Base-by-base conservation (phyloP, 2,329 filamentous ascomycete species). In the Knufia petricola region DNA sequence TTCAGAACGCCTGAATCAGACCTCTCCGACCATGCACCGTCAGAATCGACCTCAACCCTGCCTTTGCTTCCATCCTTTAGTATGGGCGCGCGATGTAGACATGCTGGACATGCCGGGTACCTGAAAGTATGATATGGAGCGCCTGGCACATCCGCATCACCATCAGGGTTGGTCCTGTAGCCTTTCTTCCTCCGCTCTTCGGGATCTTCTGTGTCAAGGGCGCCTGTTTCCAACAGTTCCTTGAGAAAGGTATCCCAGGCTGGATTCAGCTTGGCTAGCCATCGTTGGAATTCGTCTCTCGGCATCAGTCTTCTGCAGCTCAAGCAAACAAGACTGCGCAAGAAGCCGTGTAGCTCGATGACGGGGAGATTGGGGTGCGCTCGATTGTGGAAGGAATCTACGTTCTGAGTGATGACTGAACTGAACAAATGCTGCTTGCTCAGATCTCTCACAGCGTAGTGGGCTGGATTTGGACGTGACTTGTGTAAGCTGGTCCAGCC, bases 381-480 rank as follows among this genome's bases (percentile, higher is more conserved):
- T 51, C 69, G 69, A 2, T 76, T 73, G 66, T 98, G 92, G 63
- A 98, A 94, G 2, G 88, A 95, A 68, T 98, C 92, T 45, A 98
- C 92, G 62, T 96, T 96, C 64, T 98, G 92, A 34, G 92, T 96
- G 57, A 98, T 81, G 51, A 95, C 85, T 46, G 72, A 79, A 50
- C 76, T 77, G 36, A 95, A 72, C 43, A 88, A 67, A 2, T 88
- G 89, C 56, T 92, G 69, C 3, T 75, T 66, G 2, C 79, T 85
- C 30, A 96, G 70, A 54, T 83, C 75, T 46, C 78, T 75, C 49
- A 96, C 77, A 1, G 89, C 87, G 62, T 78, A 74, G 68, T 98
- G 92, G 1, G 81, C 82, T 2, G 72, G 69, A 61, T 96, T 96
- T 10, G 90, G 89, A 50, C 70, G 71, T n/a, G 87, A 86, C 53